Percentiles rank a stretch among this genome's conserved stretches.
Evolutionary conservation across 768 basidiomycete genomes (phyloP).

Genomic region (Amanita inopinata): DNA sequence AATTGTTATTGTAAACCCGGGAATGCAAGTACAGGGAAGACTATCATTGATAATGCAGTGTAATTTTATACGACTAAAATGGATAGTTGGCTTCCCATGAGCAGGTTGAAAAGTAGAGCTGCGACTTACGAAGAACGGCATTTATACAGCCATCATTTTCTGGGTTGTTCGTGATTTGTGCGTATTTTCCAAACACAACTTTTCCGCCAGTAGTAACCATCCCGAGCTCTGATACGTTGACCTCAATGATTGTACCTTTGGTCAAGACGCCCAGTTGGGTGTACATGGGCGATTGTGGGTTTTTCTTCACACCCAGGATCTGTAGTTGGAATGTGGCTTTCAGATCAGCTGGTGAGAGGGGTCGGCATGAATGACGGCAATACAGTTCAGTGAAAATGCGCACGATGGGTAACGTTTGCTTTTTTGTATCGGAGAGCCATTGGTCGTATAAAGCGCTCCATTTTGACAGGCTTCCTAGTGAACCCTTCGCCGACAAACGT

Average conservation of each 20-base stretch:
- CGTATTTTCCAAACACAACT: slow-evolving; percentile 88
- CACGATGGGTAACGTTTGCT: slow-evolving; percentile 98
- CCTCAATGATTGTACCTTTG: slow-evolving; percentile 96
- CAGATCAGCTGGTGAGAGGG: slow-evolving; percentile 59
- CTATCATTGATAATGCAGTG: too few relatives aligned
- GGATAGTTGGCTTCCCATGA: background rate
- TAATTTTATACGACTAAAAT: slow-evolving; percentile 4
- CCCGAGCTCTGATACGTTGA: slow-evolving; percentile 97
- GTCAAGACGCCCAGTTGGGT: slow-evolving; percentile 95
- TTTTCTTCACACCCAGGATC: slow-evolving; percentile 97
- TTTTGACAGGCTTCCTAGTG: slow-evolving; percentile 96
- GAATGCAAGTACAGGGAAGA: too few relatives aligned
- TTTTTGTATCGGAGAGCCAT: slow-evolving; percentile 98
- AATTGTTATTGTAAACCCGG: too few relatives aligned
- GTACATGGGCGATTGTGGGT: slow-evolving; percentile 98
- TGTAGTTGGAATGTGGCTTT: slow-evolving; percentile 99
- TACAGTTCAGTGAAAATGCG: slow-evolving; percentile 16
- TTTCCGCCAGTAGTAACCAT: slow-evolving; percentile 97
- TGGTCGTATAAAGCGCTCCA: slow-evolving; percentile 95
- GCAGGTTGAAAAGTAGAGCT: background rate
- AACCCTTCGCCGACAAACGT: slow-evolving; percentile 98
- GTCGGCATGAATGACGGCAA: background rate
- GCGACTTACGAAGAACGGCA: slow-evolving; percentile 73
- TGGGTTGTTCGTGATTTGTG: slow-evolving; percentile 89
- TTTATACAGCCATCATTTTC: slow-evolving; percentile 97